These are phyloP conservation scores for Heracleum sosnowskyi DNA, from an alignment of 129 eudicot genomes.

Conservation along the genomic window DNA sequence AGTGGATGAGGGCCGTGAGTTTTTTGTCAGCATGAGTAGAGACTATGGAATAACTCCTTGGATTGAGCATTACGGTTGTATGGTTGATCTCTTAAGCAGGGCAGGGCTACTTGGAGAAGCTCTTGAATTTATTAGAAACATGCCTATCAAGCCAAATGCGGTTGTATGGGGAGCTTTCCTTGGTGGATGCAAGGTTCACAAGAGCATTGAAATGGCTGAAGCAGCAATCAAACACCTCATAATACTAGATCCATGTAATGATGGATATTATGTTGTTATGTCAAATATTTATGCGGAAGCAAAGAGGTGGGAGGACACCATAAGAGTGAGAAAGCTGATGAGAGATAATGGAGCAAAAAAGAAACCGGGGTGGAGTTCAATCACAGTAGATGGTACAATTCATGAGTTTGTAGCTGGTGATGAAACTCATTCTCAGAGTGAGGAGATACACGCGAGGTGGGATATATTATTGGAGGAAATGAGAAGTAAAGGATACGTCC, in stretches of 20 bases:
- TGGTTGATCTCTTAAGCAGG: conserved; percentile 47
- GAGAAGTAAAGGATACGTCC: conserved; percentile 41
- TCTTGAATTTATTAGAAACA: conserved; percentile 24
- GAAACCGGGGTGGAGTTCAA: conserved; percentile 29
- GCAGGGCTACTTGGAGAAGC: conserved; percentile 44
- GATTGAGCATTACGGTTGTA: conserved; percentile 45
- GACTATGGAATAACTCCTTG: conserved; percentile 32
- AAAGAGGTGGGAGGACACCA: conserved; percentile 35
- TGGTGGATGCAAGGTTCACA: conserved; percentile 45
- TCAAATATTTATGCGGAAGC: conserved; percentile 40
- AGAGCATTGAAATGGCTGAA: conserved; percentile 41
- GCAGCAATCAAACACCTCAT: conserved; percentile 47
- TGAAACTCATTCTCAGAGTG: conserved; percentile 22
- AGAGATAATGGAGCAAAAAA: conserved; percentile 34
- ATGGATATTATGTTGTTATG: conserved; percentile 35
- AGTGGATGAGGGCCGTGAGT: conserved; percentile 28
- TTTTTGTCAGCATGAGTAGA: conserved; percentile 29
- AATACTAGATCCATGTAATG: conserved; percentile 34
- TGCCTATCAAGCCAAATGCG: conserved; percentile 31
- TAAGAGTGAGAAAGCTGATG: conserved; percentile 39
- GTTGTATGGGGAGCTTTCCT: conserved; percentile 55
- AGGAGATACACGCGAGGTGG: conserved; percentile 28
- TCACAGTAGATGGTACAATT: conserved; percentile 22
- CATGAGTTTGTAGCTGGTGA: conserved; percentile 52
- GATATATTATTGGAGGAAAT: conserved; percentile 25